Percentiles rank a stretch among this genome's conserved stretches.
Conservation (phyloP, 2,329 filamentous ascomycete genomes). For the Aspergillus eucalypticola region DNA sequence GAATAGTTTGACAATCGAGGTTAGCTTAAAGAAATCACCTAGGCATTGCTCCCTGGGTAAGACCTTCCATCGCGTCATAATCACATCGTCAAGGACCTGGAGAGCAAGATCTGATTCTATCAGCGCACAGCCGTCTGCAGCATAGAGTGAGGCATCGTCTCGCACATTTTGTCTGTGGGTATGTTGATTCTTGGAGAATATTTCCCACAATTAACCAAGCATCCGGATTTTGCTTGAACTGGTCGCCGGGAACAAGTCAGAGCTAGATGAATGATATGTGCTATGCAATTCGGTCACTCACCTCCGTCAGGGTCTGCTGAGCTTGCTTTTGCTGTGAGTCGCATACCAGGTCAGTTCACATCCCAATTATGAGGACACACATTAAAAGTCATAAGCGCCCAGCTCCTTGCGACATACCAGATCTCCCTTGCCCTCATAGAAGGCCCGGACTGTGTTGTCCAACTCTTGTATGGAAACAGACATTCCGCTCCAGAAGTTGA, state of each 20-base stretch:
- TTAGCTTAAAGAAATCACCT: slow-evolving; percentile 56
- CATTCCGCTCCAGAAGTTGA: slow-evolving; percentile 50
- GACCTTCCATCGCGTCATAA: slow-evolving; percentile 98
- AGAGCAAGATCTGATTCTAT: slow-evolving; percentile 74
- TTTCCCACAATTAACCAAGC: slow-evolving; percentile 97
- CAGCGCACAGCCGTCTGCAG: slow-evolving; percentile 27
- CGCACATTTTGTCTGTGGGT: slow-evolving; percentile 94
- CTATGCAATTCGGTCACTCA: slow-evolving; percentile 46
- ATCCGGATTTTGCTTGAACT: slow-evolving; percentile 99
- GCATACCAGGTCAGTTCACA: neutral
- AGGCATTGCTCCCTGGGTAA: slow-evolving; percentile 93
- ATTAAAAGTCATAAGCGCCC: neutral
- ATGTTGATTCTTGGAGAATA: slow-evolving; percentile 88
- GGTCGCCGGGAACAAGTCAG: slow-evolving; percentile 22
- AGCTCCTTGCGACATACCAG: slow-evolving; percentile 61
- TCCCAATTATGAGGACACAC: neutral
- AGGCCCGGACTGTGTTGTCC: slow-evolving; percentile 92
- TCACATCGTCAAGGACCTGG: slow-evolving; percentile 96
- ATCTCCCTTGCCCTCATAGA: slow-evolving; percentile 95
- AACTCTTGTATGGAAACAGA: slow-evolving; percentile 84
- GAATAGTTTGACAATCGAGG: neutral
- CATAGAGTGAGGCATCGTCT: slow-evolving; percentile 23
- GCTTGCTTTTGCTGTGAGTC: slow-evolving; percentile 82
- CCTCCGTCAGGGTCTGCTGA: slow-evolving; percentile 89
- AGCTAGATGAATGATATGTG: neutral